Conservation (phyloP, 257 asterid species). For the Parsonsia alboflavescens region DNA sequence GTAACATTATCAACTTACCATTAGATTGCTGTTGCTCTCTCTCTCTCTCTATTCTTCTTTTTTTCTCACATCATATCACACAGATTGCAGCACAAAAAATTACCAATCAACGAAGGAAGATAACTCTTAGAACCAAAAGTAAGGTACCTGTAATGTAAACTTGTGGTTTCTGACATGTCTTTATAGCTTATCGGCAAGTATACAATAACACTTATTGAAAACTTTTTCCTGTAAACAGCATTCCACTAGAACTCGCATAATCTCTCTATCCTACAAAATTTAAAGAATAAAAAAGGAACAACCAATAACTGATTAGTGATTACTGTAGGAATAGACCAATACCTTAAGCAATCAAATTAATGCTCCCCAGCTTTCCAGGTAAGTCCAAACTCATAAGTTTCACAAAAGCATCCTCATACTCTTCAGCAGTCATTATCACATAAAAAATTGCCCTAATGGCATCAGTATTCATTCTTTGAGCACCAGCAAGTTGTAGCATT, state of each 20-base stretch:
- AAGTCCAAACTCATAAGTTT: slow-evolving; percentile 82
- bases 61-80: neutral
- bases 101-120: neutral
- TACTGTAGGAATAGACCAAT: neutral
- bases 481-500: slow-evolving; percentile 81
- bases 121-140: neutral
- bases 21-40: neutral
- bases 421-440: slow-evolving; percentile 86
- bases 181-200: slow-evolving; percentile 83
- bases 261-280: slow-evolving; percentile 93
- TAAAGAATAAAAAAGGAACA: slow-evolving; percentile 2
- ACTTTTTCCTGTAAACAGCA: slow-evolving; percentile 93
- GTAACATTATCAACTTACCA: neutral
- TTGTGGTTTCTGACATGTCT: slow-evolving; percentile 86
- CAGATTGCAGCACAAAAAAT: neutral
- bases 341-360: slow-evolving; percentile 14
- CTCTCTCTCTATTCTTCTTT: neutral
- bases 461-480: slow-evolving; percentile 93
- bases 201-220: slow-evolving; percentile 80
- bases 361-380: slow-evolving; percentile 78
- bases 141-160: slow-evolving; percentile 84
- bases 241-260: slow-evolving; percentile 82
- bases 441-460: slow-evolving; percentile 87
- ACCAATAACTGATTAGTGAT: neutral
- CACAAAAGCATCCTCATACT: slow-evolving; percentile 85